phyloP scores from a whole-genome alignment of 345 rosid genomes.

The Eucalyptus sp. region DNA sequence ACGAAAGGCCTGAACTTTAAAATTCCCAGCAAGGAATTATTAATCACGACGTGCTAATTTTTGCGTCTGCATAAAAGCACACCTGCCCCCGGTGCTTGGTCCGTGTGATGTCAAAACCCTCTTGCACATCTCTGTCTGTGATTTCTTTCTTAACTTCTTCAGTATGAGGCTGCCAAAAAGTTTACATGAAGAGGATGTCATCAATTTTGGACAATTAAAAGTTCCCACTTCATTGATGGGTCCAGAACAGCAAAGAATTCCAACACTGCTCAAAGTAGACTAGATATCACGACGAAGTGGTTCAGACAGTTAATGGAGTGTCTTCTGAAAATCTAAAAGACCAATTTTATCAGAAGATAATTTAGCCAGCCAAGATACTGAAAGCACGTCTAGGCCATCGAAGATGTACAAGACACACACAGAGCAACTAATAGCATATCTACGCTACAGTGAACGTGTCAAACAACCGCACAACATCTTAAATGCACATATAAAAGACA shows the following conservation, averaged over 20 bases:
- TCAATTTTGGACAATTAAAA: neutral
- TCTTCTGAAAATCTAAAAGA: neutral
- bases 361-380: neutral
- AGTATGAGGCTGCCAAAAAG: slow-evolving; percentile 52
- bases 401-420: neutral
- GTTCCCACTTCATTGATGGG: neutral
- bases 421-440: neutral
- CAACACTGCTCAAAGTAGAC: neutral
- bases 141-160: slow-evolving; percentile 87
- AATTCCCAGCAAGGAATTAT: neutral
- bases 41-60: neutral
- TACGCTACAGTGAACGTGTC: neutral
- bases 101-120: slow-evolving; percentile 67
- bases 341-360: neutral
- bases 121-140: slow-evolving; percentile 71
- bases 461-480: neutral
- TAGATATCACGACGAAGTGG: neutral
- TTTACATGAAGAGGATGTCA: neutral
- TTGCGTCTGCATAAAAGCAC: neutral
- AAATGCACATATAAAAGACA: neutral
- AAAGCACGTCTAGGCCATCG: neutral
- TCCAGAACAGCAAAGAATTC: neutral
- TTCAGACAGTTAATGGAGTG: neutral
- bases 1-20: neutral
- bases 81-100: slow-evolving; percentile 95